These are phyloP conservation scores for Pezicula rhizophila DNA, from an alignment of 2,329 filamentous ascomycete genomes.

Conservation along the genomic window DNA sequence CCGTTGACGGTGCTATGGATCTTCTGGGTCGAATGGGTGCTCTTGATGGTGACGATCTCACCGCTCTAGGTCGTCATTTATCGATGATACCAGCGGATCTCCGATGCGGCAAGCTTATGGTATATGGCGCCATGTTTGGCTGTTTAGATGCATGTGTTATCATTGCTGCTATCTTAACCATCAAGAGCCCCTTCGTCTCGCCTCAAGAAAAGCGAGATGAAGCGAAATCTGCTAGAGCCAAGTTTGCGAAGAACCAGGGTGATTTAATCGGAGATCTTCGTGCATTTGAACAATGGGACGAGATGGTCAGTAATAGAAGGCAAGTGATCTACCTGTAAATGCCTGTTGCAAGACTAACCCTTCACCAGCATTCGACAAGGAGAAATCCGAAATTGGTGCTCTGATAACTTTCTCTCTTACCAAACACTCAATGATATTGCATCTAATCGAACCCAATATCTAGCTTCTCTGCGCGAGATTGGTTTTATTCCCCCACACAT, in stretches of 20 bases:
- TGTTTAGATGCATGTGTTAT: slow-evolving; percentile 85
- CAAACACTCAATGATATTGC: slow-evolving; percentile 84
- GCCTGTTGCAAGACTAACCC: slow-evolving; percentile 9
- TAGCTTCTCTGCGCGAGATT: slow-evolving; percentile 77
- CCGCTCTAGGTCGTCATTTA: slow-evolving; percentile 86
- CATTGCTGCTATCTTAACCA: slow-evolving; percentile 87
- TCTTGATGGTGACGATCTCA: slow-evolving; percentile 78
- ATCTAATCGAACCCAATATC: slow-evolving; percentile 79
- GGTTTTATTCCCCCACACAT: slow-evolving; percentile 57
- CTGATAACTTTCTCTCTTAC: slow-evolving; percentile 75
- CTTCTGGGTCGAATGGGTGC: slow-evolving; percentile 82
- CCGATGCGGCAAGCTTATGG: slow-evolving; percentile 87
- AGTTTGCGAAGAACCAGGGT: slow-evolving; percentile 72
- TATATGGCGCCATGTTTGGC: slow-evolving; percentile 89
- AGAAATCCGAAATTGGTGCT: slow-evolving; percentile 71
- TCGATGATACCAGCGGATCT: slow-evolving; percentile 92
- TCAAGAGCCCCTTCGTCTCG: slow-evolving; percentile 78
- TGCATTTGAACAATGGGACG: slow-evolving; percentile 77
- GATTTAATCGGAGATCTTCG: slow-evolving; percentile 83
- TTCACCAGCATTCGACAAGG: slow-evolving; percentile 42
- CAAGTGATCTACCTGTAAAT: neutral
- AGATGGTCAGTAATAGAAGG: slow-evolving; percentile 52
- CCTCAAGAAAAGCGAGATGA: slow-evolving; percentile 79
- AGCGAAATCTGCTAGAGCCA: slow-evolving; percentile 67
- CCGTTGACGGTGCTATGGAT: slow-evolving; percentile 78